These are phyloP conservation scores for Extremus antarcticus DNA, from an alignment of 495 filamentous ascomycete species.

Conservation along the genomic window DNA sequence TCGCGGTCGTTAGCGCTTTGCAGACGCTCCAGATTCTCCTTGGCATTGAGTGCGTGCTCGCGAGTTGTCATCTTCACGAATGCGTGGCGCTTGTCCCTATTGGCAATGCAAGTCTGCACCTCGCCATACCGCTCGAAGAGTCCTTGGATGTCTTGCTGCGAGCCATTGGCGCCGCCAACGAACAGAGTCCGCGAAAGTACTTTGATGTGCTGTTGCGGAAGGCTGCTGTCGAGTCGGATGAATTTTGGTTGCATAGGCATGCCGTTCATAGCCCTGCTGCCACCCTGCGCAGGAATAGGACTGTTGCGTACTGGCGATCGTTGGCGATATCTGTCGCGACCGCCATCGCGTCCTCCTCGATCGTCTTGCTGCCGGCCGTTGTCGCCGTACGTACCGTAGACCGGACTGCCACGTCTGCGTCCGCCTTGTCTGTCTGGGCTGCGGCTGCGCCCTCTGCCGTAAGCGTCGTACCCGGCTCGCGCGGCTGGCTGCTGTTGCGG, in stretches of 20 bases:
- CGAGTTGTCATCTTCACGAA: constrained; percentile 98
- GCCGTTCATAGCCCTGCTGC: constrained; percentile 26
- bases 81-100: constrained; percentile 91
- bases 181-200: constrained; percentile 92
- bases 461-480: not conserved
- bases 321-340: constrained; percentile 58
- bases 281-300: constrained; percentile 34
- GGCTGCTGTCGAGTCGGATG: constrained; percentile 64
- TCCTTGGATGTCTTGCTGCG: constrained; percentile 66
- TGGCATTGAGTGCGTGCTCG: constrained; percentile 68
- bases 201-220: constrained; percentile 71
- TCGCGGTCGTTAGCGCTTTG: constrained; percentile 57
- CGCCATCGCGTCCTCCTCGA: constrained; percentile 17
- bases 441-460: constrained; percentile 19
- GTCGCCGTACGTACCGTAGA: constrained; percentile 47
- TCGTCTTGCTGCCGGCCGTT: constrained; percentile 19
- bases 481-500: not conserved
- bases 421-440: constrained; percentile 27
- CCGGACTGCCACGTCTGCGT: constrained; percentile 48
- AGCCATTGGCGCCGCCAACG: constrained; percentile 83
- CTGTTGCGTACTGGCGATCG: constrained; percentile 56
- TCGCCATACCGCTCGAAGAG: constrained; percentile 70
- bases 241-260: constrained; percentile 56
- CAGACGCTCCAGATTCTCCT: constrained; percentile 81
- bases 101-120: constrained; percentile 96